A percentile compares a stretch with the other conserved stretches of the same genome.
Evolutionary conservation across 352 stramenopile genomes (phyloP).

Genomic region (Phytophthora brassicae): DNA sequence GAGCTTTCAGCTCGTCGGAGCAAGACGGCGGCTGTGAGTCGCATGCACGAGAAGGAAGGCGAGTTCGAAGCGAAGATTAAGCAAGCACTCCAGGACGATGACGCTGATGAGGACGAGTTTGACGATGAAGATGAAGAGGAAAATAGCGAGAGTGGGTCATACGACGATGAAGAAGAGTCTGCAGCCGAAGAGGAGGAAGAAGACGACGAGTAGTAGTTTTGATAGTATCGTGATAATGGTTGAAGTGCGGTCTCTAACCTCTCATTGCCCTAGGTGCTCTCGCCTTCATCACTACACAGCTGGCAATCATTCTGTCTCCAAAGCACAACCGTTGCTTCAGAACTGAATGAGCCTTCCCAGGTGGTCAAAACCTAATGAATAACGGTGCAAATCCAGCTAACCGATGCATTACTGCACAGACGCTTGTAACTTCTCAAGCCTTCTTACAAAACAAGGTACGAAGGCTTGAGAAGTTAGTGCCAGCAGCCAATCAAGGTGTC

Average conservation of each 20-base stretch:
- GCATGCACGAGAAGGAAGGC: conserved; percentile 58
- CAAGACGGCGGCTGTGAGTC: conserved; percentile 56
- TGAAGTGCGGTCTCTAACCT: too few species aligned
- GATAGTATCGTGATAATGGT: neutral
- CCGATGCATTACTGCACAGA: neutral
- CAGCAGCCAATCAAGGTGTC: too few species aligned
- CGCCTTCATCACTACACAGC: neutral
- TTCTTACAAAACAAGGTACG: too few species aligned
- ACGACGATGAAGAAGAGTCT: conserved; percentile 26
- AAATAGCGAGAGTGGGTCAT: conserved; percentile 28
- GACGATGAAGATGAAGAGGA: conserved; percentile 29
- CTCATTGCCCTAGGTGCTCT: too few species aligned
- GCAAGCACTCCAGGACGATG: conserved; percentile 46
- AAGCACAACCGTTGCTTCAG: neutral
- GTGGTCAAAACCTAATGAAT: conserved; percentile 15
- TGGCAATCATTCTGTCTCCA: neutral
- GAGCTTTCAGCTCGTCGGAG: conserved; percentile 53
- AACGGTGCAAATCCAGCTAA: neutral
- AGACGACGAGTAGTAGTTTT: conserved; percentile 1
- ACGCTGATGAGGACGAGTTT: conserved; percentile 42
- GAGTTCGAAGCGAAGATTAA: conserved; percentile 64
- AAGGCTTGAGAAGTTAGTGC: too few species aligned
- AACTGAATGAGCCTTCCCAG: neutral
- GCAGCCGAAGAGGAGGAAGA: conserved; percentile 25
- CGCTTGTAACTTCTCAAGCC: neutral